Percentiles rank a stretch among this genome's conserved stretches.
Evolutionary conservation across 1,139 yeast genomes (phyloP).

Genomic region (Waltiozyma sp.): DNA sequence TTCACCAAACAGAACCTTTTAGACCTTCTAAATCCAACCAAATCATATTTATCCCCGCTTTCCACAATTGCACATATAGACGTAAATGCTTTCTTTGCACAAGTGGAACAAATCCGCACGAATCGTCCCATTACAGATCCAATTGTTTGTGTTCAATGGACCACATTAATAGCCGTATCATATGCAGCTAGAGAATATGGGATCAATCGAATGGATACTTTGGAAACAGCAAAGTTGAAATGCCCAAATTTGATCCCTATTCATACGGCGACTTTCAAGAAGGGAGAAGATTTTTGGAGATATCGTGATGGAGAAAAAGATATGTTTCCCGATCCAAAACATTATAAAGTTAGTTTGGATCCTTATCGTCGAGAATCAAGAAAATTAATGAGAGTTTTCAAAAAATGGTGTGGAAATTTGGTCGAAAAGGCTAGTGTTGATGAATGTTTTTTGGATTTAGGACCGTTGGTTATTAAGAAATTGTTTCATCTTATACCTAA

Average conservation of each 20-base stretch:
- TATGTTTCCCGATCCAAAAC: slow-evolving; percentile 29
- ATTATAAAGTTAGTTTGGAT: slow-evolving; percentile 80
- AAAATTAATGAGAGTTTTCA: slow-evolving; percentile 58
- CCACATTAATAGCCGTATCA: slow-evolving; percentile 75
- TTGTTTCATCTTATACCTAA: slow-evolving; percentile 25
- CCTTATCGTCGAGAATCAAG: slow-evolving; percentile 85
- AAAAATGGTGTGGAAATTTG: slow-evolving; percentile 36
- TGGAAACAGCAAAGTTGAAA: slow-evolving; percentile 55
- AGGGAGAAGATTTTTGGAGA: slow-evolving; percentile 79
- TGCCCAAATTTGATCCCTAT: slow-evolving; percentile 71
- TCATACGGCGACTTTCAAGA: slow-evolving; percentile 89
- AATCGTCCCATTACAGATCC: slow-evolving; percentile 61
- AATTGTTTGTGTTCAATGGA: slow-evolving; percentile 93
- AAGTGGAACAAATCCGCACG: slow-evolving; percentile 74
- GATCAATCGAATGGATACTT: slow-evolving; percentile 63
- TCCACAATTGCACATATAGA: slow-evolving; percentile 80
- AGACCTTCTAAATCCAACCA: slow-evolving; percentile 33
- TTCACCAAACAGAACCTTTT: slow-evolving; percentile 38
- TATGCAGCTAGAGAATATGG: slow-evolving; percentile 85
- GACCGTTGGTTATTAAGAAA: slow-evolving; percentile 28
- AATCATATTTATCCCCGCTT: slow-evolving; percentile 54
- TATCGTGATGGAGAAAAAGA: slow-evolving; percentile 35
- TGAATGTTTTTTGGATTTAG: slow-evolving; percentile 81
- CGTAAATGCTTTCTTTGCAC: slow-evolving; percentile 92
- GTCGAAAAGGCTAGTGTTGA: slow-evolving; percentile 95